These are phyloP conservation scores for Verticillium isaacii DNA, from an alignment of 2,329 filamentous ascomycete genomes.

Conservation along the genomic window DNA sequence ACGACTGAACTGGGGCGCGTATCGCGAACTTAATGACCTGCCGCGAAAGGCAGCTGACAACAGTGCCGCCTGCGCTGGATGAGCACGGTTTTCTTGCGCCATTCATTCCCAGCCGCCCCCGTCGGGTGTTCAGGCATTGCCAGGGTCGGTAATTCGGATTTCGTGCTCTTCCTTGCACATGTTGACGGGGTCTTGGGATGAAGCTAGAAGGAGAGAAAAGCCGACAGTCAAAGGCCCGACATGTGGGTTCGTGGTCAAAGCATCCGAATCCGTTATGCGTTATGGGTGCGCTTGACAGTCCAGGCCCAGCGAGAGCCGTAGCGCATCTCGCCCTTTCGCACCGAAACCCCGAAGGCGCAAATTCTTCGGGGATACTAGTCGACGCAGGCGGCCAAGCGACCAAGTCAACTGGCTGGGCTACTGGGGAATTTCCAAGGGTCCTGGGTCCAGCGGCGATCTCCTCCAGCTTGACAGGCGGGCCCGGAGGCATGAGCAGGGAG, in stretches of 20 bases:
- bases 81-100: neutral
- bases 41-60: neutral
- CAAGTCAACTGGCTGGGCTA: neutral
- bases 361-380: neutral
- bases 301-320: neutral
- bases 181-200: neutral
- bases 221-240: neutral
- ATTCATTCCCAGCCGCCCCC: neutral
- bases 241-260: neutral
- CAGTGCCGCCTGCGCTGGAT: neutral
- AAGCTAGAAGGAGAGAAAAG: neutral
- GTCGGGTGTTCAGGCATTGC: neutral
- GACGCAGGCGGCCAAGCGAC: neutral
- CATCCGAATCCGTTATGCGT: neutral
- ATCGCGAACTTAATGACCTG: neutral
- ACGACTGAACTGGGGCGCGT: neutral
- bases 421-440: slow-evolving; percentile 1
- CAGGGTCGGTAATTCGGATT: neutral
- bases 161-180: neutral
- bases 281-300: neutral
- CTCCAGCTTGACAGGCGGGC: neutral
- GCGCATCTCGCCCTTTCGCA: neutral
- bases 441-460: neutral
- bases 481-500: neutral
- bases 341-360: neutral